Base-by-base conservation (phyloP, 176 grass and related monocot species). In the Dendrocalamus sinicus region DNA sequence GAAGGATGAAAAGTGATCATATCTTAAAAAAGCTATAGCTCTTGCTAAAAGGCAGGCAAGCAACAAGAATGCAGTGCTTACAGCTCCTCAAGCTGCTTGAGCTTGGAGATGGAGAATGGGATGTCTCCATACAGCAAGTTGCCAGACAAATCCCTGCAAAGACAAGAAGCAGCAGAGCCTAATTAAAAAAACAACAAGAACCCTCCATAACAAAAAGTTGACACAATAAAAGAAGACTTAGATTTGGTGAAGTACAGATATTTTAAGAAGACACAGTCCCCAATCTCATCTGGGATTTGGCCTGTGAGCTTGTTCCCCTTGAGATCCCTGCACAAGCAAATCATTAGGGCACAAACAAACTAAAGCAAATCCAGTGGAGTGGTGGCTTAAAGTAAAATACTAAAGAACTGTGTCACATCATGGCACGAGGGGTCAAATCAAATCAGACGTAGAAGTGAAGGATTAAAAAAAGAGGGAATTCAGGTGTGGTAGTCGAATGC, bases 201-300 rank as follows among this genome's bases (percentile, higher is more conserved):
- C 16, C 62, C 71, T 61, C 57, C 67, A 41, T 37, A 89, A 81
- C 30, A 52, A 68, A 84, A 88, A 67, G 75, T 77, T 44, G 9
- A 79, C 70, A 72, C 24, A 75, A 79, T 80, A 87, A 92, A 88
- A 86, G 76, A 90, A 84, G 84, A 66, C 59, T 73, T 23, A 57
- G 77, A 50, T 72, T 75, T 20, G 74, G 57, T 53, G 50, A 6
- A 72, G 44, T 94, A 99, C 96, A 99, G 67, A 79, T 92, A 92
- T 91, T 92, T 92, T 88, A 99, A 90, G 81, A 84, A 86, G 80
- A 89, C 84, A 64, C 94, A 99, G 65, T 94, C 90, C 40, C 94
- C 96, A 96, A 99, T 94, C 92, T 99, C 96, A 66, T 99, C 96
- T 61, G 96, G 96, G 90, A 99, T 96, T 93, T 99, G 92, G 35